Evolutionary conservation across 2,329 filamentous ascomycete species (phyloP).

Genomic region (Phialemonium atrogriseum): DNA sequence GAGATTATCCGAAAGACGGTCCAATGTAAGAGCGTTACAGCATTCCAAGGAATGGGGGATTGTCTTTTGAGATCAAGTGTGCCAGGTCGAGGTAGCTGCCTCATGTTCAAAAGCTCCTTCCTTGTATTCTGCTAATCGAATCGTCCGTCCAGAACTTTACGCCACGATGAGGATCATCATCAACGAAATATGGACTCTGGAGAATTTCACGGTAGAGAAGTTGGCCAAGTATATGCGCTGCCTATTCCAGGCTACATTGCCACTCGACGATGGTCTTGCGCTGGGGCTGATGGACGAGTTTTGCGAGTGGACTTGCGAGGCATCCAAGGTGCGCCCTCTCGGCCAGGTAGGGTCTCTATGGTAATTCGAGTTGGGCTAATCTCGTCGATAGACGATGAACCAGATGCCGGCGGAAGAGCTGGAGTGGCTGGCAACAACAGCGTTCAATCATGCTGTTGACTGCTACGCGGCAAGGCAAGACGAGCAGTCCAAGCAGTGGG

Average conservation of each 20-base stretch:
- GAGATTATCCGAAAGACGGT: constrained; percentile 47
- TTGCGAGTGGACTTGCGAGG: constrained; percentile 40
- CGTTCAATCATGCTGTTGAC: constrained; percentile 65
- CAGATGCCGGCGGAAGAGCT: constrained; percentile 59
- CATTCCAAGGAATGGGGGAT: constrained; percentile 59
- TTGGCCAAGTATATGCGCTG: constrained; percentile 73
- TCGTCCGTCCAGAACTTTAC: constrained; percentile 34
- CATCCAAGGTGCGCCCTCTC: constrained; percentile 32
- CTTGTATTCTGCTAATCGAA: neutral
- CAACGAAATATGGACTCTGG: constrained; percentile 54
- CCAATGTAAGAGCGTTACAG: constrained; percentile 31
- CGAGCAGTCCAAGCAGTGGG: constrained; percentile 50
- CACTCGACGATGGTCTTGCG: constrained; percentile 45
- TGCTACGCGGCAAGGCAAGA: constrained; percentile 49
- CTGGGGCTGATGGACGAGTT: constrained; percentile 59
- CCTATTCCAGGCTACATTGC: constrained; percentile 60
- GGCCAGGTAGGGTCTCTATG: constrained; percentile 11
- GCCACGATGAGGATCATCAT: constrained; percentile 57
- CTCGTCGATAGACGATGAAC: constrained; percentile 24
- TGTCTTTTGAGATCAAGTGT: constrained; percentile 47
- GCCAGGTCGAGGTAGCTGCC: constrained; percentile 39
- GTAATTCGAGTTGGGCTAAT: neutral
- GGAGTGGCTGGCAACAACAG: constrained; percentile 64
- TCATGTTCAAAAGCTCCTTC: neutral
- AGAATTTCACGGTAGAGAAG: constrained; percentile 46